Evolutionary conservation across 257 asterid genomes (phyloP), one percentile per base, ranked within the genome.

Genomic region (Ocimum tenuiflorum): DNA sequence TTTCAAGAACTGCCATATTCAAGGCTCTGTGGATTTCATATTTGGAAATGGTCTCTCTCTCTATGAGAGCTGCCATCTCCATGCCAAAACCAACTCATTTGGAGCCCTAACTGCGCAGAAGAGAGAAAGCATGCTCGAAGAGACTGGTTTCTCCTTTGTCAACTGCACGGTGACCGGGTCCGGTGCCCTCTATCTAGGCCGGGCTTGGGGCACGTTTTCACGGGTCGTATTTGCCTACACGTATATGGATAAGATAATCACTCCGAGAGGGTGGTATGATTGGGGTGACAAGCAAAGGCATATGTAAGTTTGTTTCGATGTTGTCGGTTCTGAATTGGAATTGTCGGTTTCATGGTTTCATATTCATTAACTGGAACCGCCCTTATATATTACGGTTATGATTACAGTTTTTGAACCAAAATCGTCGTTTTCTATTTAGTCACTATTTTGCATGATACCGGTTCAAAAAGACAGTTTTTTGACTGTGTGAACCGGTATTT

Each of bases 231-330:
- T 91, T 72, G 96, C 96, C 58, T 89, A 82, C 69, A 91, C 98
- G 4, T 91, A 76, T 52, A 91, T 91, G 98, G 96, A 89, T 45
- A 89, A 81, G 66, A 89, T 91, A 18, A 81, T 89, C 67, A 81
- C 83, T 0, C 95, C 98, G 0, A 71, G 74, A 67, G 98, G 98
- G 8, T 91, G 98, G 98, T 78, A 85, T 38, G 78, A 91, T 1
- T 91, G 96, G 98, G 98, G 98, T 8, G 98, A 91, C 43, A 88
- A 88, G 78, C 85, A 85, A 60, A 82, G 98, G 67, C 88, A 88
- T 56, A 88, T 88, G 98, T 88, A 72, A 45, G 95, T 75, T 2
- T 3, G 6, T 8, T 36, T 23, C 36, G 4, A 33, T n/a, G 17
- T 12, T 24, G 4, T 4, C 31, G 31, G 1, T 1, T 4, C 31